These are phyloP conservation scores for Plasmodium ovale DNA, from an alignment of 169 alveolate species.

Conservation along the genomic window DNA sequence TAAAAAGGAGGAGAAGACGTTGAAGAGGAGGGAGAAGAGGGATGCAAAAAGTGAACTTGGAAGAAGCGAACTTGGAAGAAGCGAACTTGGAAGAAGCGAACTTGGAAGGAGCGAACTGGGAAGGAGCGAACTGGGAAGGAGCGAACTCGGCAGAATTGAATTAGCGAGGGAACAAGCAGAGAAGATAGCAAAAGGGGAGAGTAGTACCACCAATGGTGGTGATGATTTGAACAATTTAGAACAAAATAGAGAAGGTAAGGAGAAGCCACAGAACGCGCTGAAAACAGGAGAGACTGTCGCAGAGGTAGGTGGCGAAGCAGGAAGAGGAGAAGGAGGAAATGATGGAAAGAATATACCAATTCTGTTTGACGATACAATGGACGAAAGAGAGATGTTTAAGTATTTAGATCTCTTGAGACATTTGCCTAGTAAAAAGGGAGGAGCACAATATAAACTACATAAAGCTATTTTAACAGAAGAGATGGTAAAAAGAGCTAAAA, in stretches of 20 bases:
- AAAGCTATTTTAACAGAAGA: conserved; percentile 81
- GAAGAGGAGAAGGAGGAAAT: conserved; percentile 16
- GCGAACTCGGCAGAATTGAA: neutral
- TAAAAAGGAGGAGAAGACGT: conserved; percentile 28
- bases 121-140: neutral
- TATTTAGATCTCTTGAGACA: conserved; percentile 71
- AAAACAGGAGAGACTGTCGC: neutral
- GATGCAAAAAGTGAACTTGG: conserved; percentile 6
- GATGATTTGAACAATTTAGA: neutral
- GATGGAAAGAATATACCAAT: conserved; percentile 24
- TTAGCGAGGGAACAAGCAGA: neutral
- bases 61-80: neutral
- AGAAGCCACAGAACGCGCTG: neutral
- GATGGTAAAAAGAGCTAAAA: conserved; percentile 80
- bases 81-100: conserved; percentile 9
- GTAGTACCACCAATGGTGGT: neutral
- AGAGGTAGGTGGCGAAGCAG: neutral
- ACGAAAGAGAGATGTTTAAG: conserved; percentile 72
- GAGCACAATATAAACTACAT: conserved; percentile 81
- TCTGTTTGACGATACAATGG: conserved; percentile 54
- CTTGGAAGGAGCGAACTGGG: neutral
- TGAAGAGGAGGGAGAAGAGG: conserved; percentile 28
- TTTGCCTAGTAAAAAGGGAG: conserved; percentile 73
- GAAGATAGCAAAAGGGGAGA: neutral
- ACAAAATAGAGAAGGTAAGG: neutral